phyloP scores from a whole-genome alignment of 805 yeast genomes.

The Osmozyma mogii region DNA sequence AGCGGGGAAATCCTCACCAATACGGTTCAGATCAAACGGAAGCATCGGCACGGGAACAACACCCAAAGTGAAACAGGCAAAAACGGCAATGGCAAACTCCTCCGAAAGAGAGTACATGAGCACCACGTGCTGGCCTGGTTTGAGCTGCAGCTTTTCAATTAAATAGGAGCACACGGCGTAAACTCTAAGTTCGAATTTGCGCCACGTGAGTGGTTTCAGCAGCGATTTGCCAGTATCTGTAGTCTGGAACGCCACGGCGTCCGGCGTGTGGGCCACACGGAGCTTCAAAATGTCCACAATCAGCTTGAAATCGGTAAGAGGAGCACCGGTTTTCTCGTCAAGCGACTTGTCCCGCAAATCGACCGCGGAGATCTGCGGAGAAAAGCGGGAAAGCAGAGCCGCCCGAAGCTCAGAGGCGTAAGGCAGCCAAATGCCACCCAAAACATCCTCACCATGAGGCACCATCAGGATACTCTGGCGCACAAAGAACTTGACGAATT shows the following conservation, averaged over 20 bases:
- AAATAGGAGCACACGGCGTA: constrained; percentile 70
- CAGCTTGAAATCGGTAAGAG: constrained; percentile 62
- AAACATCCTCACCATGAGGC: constrained; percentile 66
- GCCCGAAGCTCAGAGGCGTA: constrained; percentile 63
- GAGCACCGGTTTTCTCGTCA: constrained; percentile 73
- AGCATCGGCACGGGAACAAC: constrained; percentile 68
- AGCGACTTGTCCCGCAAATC: constrained; percentile 68
- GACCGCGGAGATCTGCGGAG: constrained; percentile 72
- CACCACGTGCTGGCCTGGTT: constrained; percentile 65
- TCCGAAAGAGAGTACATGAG: constrained; percentile 83
- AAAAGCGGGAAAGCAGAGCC: constrained; percentile 52
- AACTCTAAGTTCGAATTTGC: constrained; percentile 66
- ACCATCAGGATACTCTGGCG: constrained; percentile 54
- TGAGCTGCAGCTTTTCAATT: constrained; percentile 54
- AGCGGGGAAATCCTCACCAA: constrained; percentile 67
- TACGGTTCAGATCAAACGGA: constrained; percentile 58
- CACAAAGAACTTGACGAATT: constrained; percentile 73
- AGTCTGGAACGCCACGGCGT: constrained; percentile 65
- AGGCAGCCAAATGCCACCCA: constrained; percentile 80
- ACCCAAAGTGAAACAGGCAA: constrained; percentile 83
- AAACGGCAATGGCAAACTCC: constrained; percentile 73
- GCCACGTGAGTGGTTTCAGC: constrained; percentile 53
- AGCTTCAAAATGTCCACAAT: constrained; percentile 71
- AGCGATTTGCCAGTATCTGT: constrained; percentile 30
- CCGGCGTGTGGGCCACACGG: constrained; percentile 67